Evolutionary conservation across 805 yeast genomes (phyloP).

Genomic region (Pichia gijzeniarum): DNA sequence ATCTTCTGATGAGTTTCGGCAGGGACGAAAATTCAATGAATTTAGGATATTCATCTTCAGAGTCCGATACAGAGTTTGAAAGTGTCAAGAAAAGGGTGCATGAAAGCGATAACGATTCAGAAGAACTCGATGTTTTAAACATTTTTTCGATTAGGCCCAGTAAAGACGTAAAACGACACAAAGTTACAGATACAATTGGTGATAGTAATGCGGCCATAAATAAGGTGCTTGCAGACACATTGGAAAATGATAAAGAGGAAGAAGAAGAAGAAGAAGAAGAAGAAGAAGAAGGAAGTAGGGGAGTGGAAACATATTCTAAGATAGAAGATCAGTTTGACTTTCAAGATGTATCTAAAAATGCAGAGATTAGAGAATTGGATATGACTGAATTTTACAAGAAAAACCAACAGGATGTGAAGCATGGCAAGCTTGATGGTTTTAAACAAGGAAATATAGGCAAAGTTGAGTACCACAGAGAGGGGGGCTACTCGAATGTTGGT

Average conservation of each 20-base stretch:
- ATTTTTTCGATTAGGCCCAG: background rate
- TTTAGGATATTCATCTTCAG: constrained; percentile 12
- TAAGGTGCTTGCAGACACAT: background rate
- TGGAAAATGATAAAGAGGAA: background rate
- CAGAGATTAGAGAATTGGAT: constrained; percentile 30
- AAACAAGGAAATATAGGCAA: constrained; percentile 11
- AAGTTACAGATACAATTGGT: background rate
- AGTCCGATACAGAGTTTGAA: constrained; percentile 6
- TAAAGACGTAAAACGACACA: background rate
- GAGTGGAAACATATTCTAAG: too few species aligned
- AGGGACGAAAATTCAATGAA: constrained; percentile 1
- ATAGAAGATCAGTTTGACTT: too few species aligned
- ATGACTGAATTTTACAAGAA: constrained; percentile 33
- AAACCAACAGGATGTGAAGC: constrained; percentile 26
- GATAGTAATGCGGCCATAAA: background rate
- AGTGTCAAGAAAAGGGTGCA: background rate
- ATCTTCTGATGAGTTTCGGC: background rate
- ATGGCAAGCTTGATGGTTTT: constrained; percentile 30
- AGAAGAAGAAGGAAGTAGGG: too few species aligned
- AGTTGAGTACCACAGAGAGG: constrained; percentile 3
- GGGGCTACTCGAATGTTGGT: constrained; percentile 3
- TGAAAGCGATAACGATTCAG: background rate
- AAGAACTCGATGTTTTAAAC: background rate
- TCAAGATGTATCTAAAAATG: background rate
- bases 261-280: background rate